phyloP scores from a whole-genome alignment of 1,139 yeast genomes.

The Taiozyma onychis region DNA sequence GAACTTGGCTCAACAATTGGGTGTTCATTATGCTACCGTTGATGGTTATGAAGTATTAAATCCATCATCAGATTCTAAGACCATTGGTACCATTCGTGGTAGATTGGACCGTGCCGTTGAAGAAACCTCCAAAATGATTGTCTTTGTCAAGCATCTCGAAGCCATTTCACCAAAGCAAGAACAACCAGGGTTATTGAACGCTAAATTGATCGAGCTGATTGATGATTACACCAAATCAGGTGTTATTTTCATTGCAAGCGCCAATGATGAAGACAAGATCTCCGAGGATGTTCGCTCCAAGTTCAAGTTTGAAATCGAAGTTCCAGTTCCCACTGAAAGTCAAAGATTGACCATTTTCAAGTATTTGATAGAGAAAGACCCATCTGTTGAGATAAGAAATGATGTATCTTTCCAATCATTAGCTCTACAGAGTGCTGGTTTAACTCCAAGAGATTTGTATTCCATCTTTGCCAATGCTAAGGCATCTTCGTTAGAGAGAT shows the following conservation, averaged over 20 bases:
- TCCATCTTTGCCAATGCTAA: slow-evolving; percentile 69
- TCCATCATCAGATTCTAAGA: slow-evolving; percentile 71
- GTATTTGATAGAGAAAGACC: slow-evolving; percentile 33
- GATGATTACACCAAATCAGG: slow-evolving; percentile 43
- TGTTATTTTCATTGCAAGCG: slow-evolving; percentile 60
- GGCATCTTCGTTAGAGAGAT: slow-evolving; percentile 47
- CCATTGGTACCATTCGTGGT: slow-evolving; percentile 73
- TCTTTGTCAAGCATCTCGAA: slow-evolving; percentile 71
- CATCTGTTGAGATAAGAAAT: slow-evolving; percentile 27
- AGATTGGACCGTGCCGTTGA: slow-evolving; percentile 58
- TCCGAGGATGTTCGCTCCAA: slow-evolving; percentile 62
- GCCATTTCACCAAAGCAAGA: slow-evolving; percentile 65
- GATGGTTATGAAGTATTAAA: slow-evolving; percentile 62
- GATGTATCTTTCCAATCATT: slow-evolving; percentile 58
- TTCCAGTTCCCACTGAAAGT: slow-evolving; percentile 71
- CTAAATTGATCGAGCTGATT: slow-evolving; percentile 56
- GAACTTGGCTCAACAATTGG: slow-evolving; percentile 51
- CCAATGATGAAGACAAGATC: slow-evolving; percentile 65
- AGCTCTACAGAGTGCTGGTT: slow-evolving; percentile 87
- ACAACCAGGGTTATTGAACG: slow-evolving; percentile 44
- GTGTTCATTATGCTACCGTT: slow-evolving; percentile 62
- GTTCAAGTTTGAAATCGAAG: slow-evolving; percentile 70
- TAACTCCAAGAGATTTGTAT: slow-evolving; percentile 77
- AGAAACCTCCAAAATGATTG: slow-evolving; percentile 39
- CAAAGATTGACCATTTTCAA: slow-evolving; percentile 66